These are phyloP conservation scores for Hysterangium stoloniferum DNA, from an alignment of 768 basidiomycete species.

Conservation along the genomic window DNA sequence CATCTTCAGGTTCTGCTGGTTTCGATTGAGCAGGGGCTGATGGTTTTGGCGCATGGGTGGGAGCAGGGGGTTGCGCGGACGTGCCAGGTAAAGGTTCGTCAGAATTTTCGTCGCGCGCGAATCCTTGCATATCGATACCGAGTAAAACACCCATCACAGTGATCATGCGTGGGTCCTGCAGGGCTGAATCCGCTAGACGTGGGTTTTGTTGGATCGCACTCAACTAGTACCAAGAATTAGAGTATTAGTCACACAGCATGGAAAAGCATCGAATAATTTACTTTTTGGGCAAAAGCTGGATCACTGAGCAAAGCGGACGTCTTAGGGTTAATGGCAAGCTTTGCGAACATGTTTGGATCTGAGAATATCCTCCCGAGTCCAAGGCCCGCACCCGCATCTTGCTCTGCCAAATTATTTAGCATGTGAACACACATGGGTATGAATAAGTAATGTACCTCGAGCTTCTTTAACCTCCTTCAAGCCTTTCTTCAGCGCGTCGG, in stretches of 20 bases:
- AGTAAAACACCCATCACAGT: conserved; percentile 88
- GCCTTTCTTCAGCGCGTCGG: conserved; percentile 76
- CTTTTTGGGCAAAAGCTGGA: conserved; percentile 71
- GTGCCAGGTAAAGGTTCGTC: conserved; percentile 66
- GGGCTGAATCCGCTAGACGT: conserved; percentile 46
- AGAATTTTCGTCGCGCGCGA: conserved; percentile 77
- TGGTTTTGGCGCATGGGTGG: conserved; percentile 32
- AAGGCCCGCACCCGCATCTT: conserved; percentile 30
- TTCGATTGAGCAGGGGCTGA: conserved; percentile 31
- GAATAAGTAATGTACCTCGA: conserved; percentile 43
- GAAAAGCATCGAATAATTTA: conserved; percentile 18
- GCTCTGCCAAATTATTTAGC: conserved; percentile 10
- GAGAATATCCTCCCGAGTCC: conserved; percentile 72
- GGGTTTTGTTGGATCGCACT: conserved; percentile 65
- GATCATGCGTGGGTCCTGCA: conserved; percentile 88
- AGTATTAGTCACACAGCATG: not conserved
- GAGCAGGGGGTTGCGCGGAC: conserved; percentile 20
- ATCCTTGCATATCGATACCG: conserved; percentile 88
- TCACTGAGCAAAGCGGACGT: conserved; percentile 81
- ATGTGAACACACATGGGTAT: not conserved
- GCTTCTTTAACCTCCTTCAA: conserved; percentile 84
- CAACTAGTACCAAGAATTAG: conserved; percentile 34
- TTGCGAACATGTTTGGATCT: conserved; percentile 76
- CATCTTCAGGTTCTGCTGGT: conserved; percentile 39
- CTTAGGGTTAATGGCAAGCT: conserved; percentile 81